A percentile compares a stretch with the other conserved stretches of the same genome.
Conservation (phyloP, 768 basidiomycete species). For the Termitomyces sp. region DNA sequence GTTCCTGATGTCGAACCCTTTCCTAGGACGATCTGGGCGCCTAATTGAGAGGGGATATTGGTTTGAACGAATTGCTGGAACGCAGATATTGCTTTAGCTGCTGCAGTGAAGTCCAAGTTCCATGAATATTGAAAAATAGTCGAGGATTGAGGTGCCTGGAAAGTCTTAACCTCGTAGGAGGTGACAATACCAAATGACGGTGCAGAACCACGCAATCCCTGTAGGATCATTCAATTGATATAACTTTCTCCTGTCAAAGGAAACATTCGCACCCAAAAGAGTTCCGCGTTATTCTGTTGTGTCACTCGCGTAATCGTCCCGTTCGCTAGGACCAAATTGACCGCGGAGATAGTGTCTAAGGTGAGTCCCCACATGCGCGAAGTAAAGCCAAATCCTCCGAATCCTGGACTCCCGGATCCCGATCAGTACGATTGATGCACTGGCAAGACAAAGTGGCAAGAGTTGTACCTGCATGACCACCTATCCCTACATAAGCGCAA, state of each 20-base stretch:
- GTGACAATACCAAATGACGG: constrained; percentile 24
- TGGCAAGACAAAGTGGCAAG: not conserved
- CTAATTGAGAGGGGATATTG: constrained; percentile 34
- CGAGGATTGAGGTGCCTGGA: constrained; percentile 17
- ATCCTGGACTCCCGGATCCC: constrained; percentile 26
- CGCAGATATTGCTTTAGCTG: constrained; percentile 30
- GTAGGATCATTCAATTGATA: not conserved
- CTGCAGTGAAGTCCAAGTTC: constrained; percentile 30
- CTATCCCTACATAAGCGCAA: constrained; percentile 51
- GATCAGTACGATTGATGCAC: not conserved
- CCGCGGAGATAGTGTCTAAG: constrained; percentile 42
- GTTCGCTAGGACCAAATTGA: constrained; percentile 46
- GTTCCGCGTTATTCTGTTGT: constrained; percentile 36
- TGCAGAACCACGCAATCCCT: constrained; percentile 24
- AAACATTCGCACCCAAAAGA: constrained; percentile 33
- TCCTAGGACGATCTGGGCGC: constrained; percentile 30
- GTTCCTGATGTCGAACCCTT: constrained; percentile 27
- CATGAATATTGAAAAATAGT: constrained; percentile 33
- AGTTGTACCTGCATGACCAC: constrained; percentile 42
- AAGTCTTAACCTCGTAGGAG: constrained; percentile 19
- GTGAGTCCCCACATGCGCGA: constrained; percentile 51
- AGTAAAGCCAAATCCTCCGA: constrained; percentile 50
- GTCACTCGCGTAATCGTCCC: constrained; percentile 41
- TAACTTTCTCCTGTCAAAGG: not conserved
- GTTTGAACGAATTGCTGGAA: constrained; percentile 36